Conservation (phyloP, 805 yeast genomes). For the Pichia insulana region DNA sequence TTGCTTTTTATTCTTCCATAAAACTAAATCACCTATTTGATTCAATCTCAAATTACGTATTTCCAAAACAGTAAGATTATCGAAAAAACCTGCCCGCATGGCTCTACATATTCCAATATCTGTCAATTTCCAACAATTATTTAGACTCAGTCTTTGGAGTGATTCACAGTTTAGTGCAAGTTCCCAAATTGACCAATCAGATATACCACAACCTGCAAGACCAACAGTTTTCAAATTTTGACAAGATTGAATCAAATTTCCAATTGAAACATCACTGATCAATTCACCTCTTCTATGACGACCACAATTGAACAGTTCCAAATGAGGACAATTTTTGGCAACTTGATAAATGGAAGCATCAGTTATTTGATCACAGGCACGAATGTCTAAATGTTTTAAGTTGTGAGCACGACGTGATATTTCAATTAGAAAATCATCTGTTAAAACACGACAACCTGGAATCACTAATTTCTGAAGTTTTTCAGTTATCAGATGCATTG, state of each 20-base stretch:
- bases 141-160: constrained; percentile 62
- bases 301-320: constrained; percentile 66
- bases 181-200: constrained; percentile 77
- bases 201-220: constrained; percentile 76
- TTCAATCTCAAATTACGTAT: constrained; percentile 56
- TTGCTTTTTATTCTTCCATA: constrained; percentile 48
- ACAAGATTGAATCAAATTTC: constrained; percentile 49
- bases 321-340: constrained; percentile 48
- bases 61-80: constrained; percentile 64
- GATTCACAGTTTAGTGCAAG: constrained; percentile 44
- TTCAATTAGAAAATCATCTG: constrained; percentile 47
- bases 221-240: constrained; percentile 58
- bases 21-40: constrained; percentile 55
- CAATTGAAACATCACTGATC: constrained; percentile 63
- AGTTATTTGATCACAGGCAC: constrained; percentile 75
- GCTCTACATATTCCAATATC: constrained; percentile 27
- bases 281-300: constrained; percentile 60
- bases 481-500: constrained; percentile 34
- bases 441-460: constrained; percentile 62
- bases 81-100: constrained; percentile 39
- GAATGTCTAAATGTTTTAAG: constrained; percentile 58
- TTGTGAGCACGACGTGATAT: constrained; percentile 50
- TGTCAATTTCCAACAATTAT: constrained; percentile 47
- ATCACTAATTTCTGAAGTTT: constrained; percentile 42
- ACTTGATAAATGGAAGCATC: constrained; percentile 70